Evolutionary conservation across 805 yeast species (phyloP).

Genomic region (Sungouiozyma ichnusensis): DNA sequence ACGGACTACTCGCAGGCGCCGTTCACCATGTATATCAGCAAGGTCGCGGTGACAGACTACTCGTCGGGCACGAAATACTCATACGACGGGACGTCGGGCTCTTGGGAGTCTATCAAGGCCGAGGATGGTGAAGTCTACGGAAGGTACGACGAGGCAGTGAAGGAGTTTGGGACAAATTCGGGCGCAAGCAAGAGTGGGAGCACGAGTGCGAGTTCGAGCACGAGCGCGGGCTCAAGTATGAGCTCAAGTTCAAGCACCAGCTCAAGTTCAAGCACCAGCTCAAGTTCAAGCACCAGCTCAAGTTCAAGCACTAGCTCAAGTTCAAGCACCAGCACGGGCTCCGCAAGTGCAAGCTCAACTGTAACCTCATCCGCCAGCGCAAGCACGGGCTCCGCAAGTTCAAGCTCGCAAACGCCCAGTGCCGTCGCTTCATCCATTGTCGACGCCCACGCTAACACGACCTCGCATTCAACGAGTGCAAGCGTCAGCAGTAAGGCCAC

Average conservation of each 20-base stretch:
- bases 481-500: background rate
- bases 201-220: slow-evolving; percentile 7
- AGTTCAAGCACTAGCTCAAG: slow-evolving; percentile 7
- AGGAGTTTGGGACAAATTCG: slow-evolving; percentile 30
- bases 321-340: slow-evolving; percentile 3
- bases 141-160: slow-evolving; percentile 37
- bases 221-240: slow-evolving; percentile 5
- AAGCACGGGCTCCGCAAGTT: slow-evolving; percentile 4
- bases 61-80: slow-evolving; percentile 51
- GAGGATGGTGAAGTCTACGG: slow-evolving; percentile 53
- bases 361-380: slow-evolving; percentile 5
- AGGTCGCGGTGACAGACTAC: slow-evolving; percentile 55
- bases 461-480: background rate
- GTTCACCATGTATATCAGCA: slow-evolving; percentile 53
- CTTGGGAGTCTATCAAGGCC: slow-evolving; percentile 50
- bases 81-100: slow-evolving; percentile 46
- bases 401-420: slow-evolving; percentile 10
- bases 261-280: slow-evolving; percentile 3
- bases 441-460: background rate
- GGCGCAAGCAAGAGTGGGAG: slow-evolving; percentile 11
- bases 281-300: slow-evolving; percentile 6
- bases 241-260: slow-evolving; percentile 6
- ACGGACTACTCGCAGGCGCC: slow-evolving; percentile 60
- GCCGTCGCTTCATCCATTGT: slow-evolving; percentile 11
- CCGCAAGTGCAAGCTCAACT: slow-evolving; percentile 6